Base-by-base conservation (phyloP, 495 filamentous ascomycete genomes). In the Cercophora samala region DNA sequence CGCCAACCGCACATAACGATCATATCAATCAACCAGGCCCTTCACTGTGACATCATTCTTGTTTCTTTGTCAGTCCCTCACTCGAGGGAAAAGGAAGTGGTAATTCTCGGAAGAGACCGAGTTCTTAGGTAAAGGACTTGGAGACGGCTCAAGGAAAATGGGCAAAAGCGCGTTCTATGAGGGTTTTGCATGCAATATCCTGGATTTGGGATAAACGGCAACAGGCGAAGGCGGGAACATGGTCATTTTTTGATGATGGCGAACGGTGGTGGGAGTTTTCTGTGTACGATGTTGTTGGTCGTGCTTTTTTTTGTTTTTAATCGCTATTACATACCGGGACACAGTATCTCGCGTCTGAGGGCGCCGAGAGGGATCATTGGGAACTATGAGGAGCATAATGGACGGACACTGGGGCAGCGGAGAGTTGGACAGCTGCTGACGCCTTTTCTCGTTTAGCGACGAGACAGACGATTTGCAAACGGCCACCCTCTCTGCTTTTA, bases 111-210 rank as follows among this genome's bases (percentile, higher is more conserved):
- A 71, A 66, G 66, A 69, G 69, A 68, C 73, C 71, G 67, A 71
- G 69, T 69, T 75, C 65, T 66, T 75, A 17, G 9, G n/a, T 13
- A 46, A 13, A 46, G 37, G 37, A 13, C 37, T 46, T 17, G 37
- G 37, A 75, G 74, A 77, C 63, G 66, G 70, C 69, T 76, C 66
- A 70, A 62, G 71, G 68, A 53, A 54, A 68, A 72, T 64, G 64
- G 72, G 73, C 70, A 46, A 75, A 70, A 69, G 69, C 64, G 61
- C 59, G 64, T 37, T 67, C 66, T 65, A 21, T n/a, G 71, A 68
- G 51, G 67, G 59, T 74, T 75, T 75, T 73, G 66, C 74, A 73
- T 76, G 75, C 75, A 75, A 74, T 61, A 66, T 75, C 70, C 74
- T 70, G 73, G 75, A 66, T 70, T 64, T 42, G 68, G 70, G 69